These are phyloP conservation scores for Fraxinus nigra DNA, from an alignment of 305 asterid genomes.

Conservation along the genomic window DNA sequence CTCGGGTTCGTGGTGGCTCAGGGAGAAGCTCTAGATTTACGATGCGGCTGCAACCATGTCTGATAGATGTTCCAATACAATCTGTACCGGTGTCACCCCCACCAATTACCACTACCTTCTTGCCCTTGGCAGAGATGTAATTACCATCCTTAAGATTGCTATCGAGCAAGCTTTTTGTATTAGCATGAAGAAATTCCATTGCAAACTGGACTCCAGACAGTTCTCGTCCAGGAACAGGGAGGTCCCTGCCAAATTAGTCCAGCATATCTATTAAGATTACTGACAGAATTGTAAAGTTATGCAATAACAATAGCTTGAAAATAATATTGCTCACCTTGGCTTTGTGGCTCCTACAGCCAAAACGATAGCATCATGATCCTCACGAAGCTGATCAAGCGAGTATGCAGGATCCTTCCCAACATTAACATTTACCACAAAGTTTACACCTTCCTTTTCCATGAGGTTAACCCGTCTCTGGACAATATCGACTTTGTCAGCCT, in stretches of 20 bases:
- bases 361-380: constrained; percentile 78
- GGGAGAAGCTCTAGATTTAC: constrained; percentile 93
- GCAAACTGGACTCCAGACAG: constrained; percentile 94
- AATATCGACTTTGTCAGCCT: constrained; percentile 78
- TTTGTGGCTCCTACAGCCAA: constrained; percentile 97
- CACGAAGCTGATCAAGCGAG: constrained; percentile 66
- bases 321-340: constrained; percentile 60
- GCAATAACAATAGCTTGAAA: constrained; percentile 5
- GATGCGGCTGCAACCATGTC: constrained; percentile 82
- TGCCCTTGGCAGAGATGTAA: constrained; percentile 91
- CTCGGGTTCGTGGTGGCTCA: constrained; percentile 86
- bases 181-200: constrained; percentile 96
- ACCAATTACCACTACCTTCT: constrained; percentile 96
- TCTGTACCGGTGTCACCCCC: constrained; percentile 99
- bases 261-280: background rate
- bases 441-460: constrained; percentile 90
- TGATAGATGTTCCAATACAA: constrained; percentile 93
- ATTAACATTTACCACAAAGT: constrained; percentile 80
- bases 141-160: constrained; percentile 85
- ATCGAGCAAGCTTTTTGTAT: constrained; percentile 93
- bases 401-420: constrained; percentile 72
- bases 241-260: constrained; percentile 63
- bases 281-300: background rate
- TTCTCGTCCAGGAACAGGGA: constrained; percentile 96
- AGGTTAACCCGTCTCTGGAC: constrained; percentile 94